Conservation (phyloP, 805 yeast genomes). For the Starmerella potacharoeniae region DNA sequence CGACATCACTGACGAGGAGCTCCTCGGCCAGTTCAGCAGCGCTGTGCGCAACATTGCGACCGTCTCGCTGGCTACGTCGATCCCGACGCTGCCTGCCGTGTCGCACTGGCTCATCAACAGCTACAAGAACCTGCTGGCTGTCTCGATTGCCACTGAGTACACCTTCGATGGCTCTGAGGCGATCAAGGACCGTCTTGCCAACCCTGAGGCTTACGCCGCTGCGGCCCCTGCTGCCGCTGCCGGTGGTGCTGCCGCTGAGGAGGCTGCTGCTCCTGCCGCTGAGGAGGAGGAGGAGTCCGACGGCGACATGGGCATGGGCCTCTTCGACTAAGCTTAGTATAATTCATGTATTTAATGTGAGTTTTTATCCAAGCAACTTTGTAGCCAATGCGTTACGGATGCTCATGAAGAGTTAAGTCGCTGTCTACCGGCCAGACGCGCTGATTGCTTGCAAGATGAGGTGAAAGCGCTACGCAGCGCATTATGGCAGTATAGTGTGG, state of each 20-base stretch:
- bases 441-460: no score
- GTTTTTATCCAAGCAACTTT: background rate
- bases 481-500: background rate
- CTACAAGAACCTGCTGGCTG: constrained; percentile 97
- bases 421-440: no score
- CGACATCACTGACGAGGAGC: constrained; percentile 97
- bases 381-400: no score
- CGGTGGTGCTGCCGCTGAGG: constrained; percentile 45
- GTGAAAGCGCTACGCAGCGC: no score
- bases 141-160: constrained; percentile 97
- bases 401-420: no score
- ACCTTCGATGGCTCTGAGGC: constrained; percentile 98
- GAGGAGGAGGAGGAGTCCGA: constrained; percentile 60
- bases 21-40: constrained; percentile 78
- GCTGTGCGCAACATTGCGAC: constrained; percentile 92
- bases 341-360: background rate
- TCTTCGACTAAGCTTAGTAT: constrained; percentile 70
- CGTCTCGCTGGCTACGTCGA: constrained; percentile 92
- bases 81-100: constrained; percentile 99
- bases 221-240: constrained; percentile 97
- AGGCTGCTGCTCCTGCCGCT: constrained; percentile 60
- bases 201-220: constrained; percentile 99
- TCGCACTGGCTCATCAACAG: constrained; percentile 97
- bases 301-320: constrained; percentile 67
- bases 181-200: constrained; percentile 97